Base-by-base conservation (phyloP, 306 rosid species). In the Cicer judaicum region DNA sequence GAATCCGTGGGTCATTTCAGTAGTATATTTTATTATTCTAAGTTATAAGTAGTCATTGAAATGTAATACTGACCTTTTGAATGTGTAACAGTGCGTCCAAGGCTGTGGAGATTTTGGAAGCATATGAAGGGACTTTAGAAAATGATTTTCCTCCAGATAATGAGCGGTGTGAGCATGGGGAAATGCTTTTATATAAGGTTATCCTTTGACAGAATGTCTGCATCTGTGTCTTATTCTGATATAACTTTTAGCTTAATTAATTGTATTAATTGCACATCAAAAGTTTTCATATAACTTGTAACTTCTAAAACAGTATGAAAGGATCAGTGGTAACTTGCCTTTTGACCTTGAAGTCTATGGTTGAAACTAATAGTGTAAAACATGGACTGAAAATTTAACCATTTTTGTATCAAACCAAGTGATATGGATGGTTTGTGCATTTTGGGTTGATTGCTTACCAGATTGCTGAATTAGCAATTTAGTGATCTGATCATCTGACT, bases 161-260 rank as follows among this genome's bases (percentile, higher is more conserved):
- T 87, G 99, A 94, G 77, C 95, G 99, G 61, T 90, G 90, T 57
- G 99, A 94, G 85, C 99, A 94, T 78, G 99, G 97, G 77, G 99
- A 92, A 84, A 94, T 94, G 99, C 92, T 94, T 70, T 81, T 94
- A 53, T 94, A 90, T 49, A 94, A 94, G 97, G 99, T 94, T 85
- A 78, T 62, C 46, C 34, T 64, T 57, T 75, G 49, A 6, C 57
- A 62, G 18, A 48, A 68, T 76, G 53, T 64, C 62, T 68, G 52
- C 70, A 70, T 14, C 50, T 67, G 66, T 83, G 74, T 76, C 76
- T 68, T 74, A 50, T 62, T 74, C 68, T 64, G 64, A 64, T 68
- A 38, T 60, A 41, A 43, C 15, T 18, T 81, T 50, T 64, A 73
- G 41, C 7, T 8, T 24, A 48, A 47, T 72, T 34, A 12, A 8